Conservation (phyloP, 345 rosid genomes). For the Noccaea bulbosa region DNA sequence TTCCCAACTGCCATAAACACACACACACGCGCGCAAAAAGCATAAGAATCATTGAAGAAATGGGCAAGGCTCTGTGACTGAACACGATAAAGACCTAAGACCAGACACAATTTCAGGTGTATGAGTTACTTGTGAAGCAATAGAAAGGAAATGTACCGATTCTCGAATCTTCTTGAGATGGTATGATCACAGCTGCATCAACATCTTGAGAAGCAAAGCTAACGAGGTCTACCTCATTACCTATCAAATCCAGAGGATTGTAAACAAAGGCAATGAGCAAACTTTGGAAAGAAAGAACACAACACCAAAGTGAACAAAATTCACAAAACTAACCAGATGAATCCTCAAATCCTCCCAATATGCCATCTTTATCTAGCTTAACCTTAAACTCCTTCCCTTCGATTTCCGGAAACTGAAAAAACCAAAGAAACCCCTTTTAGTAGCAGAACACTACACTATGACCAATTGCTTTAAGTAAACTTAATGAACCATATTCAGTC, state of each 20-base stretch:
- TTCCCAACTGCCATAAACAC: conserved; percentile 55
- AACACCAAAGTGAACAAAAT: not conserved
- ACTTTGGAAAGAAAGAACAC: not conserved
- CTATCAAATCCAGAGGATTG: conserved; percentile 47
- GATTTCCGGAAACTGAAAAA: conserved; percentile 64
- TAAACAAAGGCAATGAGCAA: not conserved
- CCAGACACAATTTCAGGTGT: not conserved
- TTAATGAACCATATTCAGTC: too few species aligned
- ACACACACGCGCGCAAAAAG: not conserved
- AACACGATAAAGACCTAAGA: not conserved
- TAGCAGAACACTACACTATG: not conserved
- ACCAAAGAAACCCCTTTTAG: not conserved
- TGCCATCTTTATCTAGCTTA: conserved; percentile 54
- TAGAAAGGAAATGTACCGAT: conserved; percentile 48
- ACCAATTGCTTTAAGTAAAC: not conserved
- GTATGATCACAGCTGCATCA: conserved; percentile 59
- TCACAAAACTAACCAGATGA: conserved; percentile 51
- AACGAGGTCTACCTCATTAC: conserved; percentile 62
- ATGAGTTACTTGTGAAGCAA: not conserved
- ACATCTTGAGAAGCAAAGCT: conserved; percentile 57
- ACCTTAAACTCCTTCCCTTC: conserved; percentile 57
- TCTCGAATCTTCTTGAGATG: conserved; percentile 56
- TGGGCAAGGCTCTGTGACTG: not conserved
- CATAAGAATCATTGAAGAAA: not conserved
- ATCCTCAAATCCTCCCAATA: conserved; percentile 61